Conservation (phyloP, 2,329 filamentous ascomycete species). For the Chaetothyriales sp. region DNA sequence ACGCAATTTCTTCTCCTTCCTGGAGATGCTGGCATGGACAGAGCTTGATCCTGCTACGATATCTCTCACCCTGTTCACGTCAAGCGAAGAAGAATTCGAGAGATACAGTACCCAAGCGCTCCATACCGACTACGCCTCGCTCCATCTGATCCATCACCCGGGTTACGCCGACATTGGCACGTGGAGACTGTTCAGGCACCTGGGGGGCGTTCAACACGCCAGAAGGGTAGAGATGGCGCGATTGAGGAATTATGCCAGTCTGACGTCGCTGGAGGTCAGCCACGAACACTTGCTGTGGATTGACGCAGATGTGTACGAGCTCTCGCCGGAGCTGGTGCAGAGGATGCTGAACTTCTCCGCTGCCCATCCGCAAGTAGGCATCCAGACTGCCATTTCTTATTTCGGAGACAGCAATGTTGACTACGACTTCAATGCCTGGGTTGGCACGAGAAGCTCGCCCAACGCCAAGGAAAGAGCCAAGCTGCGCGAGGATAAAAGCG, state of each 20-base stretch:
- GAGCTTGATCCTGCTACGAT: slow-evolving; percentile 1
- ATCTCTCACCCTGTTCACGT: slow-evolving; percentile 4
- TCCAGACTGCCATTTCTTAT: not conserved
- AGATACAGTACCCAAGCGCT: not conserved
- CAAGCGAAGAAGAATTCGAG: slow-evolving; percentile 3
- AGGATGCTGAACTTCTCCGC: not conserved
- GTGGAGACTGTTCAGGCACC: not conserved
- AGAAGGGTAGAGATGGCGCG: slow-evolving; percentile 3
- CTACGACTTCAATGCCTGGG: not conserved
- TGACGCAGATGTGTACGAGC: slow-evolving; percentile 5
- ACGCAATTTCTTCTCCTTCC: slow-evolving; percentile 2
- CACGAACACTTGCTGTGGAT: slow-evolving; percentile 5
- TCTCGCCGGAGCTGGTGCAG: not conserved
- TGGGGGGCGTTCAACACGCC: not conserved
- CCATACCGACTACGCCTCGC: not conserved
- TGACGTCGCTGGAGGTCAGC: not conserved
- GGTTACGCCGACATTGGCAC: slow-evolving; percentile 1
- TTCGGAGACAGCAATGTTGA: not conserved
- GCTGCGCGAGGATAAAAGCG: not conserved
- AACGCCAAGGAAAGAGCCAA: not conserved
- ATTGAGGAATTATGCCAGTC: slow-evolving; percentile 6
- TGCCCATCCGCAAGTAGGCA: not conserved
- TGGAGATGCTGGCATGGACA: not conserved
- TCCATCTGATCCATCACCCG: slow-evolving; percentile 2
- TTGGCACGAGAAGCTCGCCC: not conserved